Evolutionary conservation across 2,329 filamentous ascomycete genomes (phyloP), one percentile per base, ranked within the genome.

Genomic region (Graphilbum ipis-grandicollis): DNA sequence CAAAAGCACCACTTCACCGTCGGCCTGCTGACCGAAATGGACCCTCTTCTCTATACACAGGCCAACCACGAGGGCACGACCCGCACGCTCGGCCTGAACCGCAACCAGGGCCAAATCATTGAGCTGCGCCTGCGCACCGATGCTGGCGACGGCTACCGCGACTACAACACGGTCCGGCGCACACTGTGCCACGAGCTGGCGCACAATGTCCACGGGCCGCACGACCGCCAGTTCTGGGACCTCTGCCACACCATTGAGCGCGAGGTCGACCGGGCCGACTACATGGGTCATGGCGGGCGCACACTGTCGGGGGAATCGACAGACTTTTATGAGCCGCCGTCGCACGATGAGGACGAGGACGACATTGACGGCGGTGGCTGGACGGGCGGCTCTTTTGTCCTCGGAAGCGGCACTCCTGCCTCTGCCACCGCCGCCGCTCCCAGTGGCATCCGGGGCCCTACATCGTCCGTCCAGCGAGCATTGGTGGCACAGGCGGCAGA

Each of bases 111-210:
- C 41, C 79, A 93, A 54, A 82, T 84, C 1, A 93, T 98, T 39
- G 86, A 96, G 63, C 57, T 98, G 42, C 66, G 90, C 0, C 59
- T 98, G 26, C 66, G 90, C n/a, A 96, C 90, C 1, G 90, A 98
- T 57, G 82, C 81, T 3, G 84, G 90, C 52, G 85, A 93, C 53
- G 90, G 90, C 1, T 96, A 93, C 50, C 64, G 90, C 28, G 84
- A 94, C 52, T 98, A 96, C 59, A 78, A 79, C 48, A 86, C 79
- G 0, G 92, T 98, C 34, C 71, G 90, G 36, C 82, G 81, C 47
- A 96, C 90, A 33, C 63, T 98, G 12, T 96, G 88, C 52, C 90
- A 98, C 58, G 90, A 98, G 60, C 65, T 98, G 15, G 79, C 86
- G 45, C 90, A 98, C 56, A 94, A 93, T 48, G 82, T 93, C 9